Base-by-base conservation (phyloP, 2,329 filamentous ascomycete genomes). In the Thyridium curvatum region DNA sequence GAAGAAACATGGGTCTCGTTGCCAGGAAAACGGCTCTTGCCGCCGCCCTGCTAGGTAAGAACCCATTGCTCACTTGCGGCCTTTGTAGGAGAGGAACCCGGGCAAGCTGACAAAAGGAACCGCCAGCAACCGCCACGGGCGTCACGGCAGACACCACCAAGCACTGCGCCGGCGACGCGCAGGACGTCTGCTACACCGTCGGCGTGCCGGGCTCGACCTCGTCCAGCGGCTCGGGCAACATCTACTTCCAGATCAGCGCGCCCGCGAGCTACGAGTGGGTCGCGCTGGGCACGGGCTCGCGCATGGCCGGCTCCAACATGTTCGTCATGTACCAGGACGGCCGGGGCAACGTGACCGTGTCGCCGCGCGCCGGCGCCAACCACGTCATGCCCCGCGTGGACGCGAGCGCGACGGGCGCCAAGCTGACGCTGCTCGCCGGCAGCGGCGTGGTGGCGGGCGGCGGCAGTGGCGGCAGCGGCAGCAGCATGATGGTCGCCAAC, bases 261-360 rank as follows among this genome's bases (percentile, higher is more conserved):
- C 72, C 74, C 2, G 63, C 64, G 3, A 60, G 59, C 6, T 72
- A 72, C 52, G 49, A 56, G 42, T 84, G 79, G 79, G 66, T 79
- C 13, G 72, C 65, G 8, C 61, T 82, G 14, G 79, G 75, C 21
- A 74, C 73, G 26, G 79, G 79, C 34, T 48, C 51, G 0, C 42
- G 46, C 32, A 84, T 84, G 79, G 31, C 53, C 12, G 72, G 68
- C 26, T 56, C 78, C 36, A 72, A 78, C 52, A 79, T 83, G 41
- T 82, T 84, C 52, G 46, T 84, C 50, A 65, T 82, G 47, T 84
- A 84, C 55, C 59, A 72, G 34, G 66, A 79, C 46, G 74, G 75
- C 42, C 46, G 49, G 4, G 71, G 72, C 44, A 82, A 82, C 51
- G 66, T 83, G 17, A 84, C 79, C 1, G 52, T 83, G 38, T 82